Conservation (phyloP, 805 yeast genomes). For the Candida railenensis region DNA sequence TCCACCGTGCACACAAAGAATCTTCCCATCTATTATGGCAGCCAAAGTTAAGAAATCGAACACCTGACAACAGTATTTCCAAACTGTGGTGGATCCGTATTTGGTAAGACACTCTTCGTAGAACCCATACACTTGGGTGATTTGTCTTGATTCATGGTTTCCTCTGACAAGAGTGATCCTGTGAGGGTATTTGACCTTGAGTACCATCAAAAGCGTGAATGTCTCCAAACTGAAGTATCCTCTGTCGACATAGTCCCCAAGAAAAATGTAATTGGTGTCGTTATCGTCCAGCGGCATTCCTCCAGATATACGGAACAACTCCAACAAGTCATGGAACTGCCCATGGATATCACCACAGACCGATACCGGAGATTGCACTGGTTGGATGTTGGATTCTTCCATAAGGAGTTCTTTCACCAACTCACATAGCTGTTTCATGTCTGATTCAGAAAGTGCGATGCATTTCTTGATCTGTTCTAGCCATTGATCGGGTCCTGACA, state of each 20-base stretch:
- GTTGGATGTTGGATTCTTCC: constrained; percentile 96
- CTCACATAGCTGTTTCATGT: constrained; percentile 96
- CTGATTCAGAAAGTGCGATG: constrained; percentile 82
- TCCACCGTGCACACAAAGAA: constrained; percentile 96
- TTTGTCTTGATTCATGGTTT: constrained; percentile 96
- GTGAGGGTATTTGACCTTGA: constrained; percentile 84
- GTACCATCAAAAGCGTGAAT: constrained; percentile 87
- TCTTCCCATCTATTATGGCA: constrained; percentile 93
- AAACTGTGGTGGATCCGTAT: constrained; percentile 91
- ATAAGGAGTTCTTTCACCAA: constrained; percentile 89
- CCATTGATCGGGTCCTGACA: constrained; percentile 94
- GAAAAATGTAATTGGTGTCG: constrained; percentile 68
- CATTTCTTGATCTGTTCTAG: constrained; percentile 90
- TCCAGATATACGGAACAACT: constrained; percentile 86
- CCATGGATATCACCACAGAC: constrained; percentile 99
- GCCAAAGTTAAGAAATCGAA: constrained; percentile 92
- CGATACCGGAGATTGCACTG: constrained; percentile 89
- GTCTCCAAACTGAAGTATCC: constrained; percentile 97
- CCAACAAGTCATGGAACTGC: constrained; percentile 91
- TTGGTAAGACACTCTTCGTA: constrained; percentile 93
- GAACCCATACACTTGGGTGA: constrained; percentile 98
- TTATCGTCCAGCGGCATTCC: constrained; percentile 81
- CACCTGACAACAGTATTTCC: constrained; percentile 96
- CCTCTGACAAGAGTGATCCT: constrained; percentile 91
- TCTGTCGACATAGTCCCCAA: constrained; percentile 96